Evolutionary conservation across 2,329 filamentous ascomycete species (phyloP).

Genomic region (Coleophoma cylindrospora): DNA sequence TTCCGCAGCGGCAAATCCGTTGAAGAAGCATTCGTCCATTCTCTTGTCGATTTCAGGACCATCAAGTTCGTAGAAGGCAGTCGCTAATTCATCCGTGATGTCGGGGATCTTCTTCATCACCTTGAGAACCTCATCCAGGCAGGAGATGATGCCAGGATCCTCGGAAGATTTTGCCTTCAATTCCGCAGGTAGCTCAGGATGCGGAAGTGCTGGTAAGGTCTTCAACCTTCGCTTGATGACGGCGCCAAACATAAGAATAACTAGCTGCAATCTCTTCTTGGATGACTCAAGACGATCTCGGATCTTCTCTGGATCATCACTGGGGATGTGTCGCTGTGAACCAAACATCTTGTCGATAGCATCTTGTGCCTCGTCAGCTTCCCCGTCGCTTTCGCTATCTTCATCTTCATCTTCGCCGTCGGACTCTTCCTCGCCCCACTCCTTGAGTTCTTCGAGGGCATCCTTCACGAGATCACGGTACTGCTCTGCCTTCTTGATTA

Average conservation of each 20-base stretch:
- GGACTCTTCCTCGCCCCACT: slow-evolving; percentile 74
- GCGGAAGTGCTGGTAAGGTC: slow-evolving; percentile 42
- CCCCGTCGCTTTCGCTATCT: slow-evolving; percentile 34
- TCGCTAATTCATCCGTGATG: slow-evolving; percentile 64
- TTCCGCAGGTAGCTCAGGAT: slow-evolving; percentile 28
- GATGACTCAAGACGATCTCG: slow-evolving; percentile 60
- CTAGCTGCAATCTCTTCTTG: slow-evolving; percentile 60
- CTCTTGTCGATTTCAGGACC: slow-evolving; percentile 49
- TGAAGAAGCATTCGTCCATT: slow-evolving; percentile 55
- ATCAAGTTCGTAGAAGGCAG: slow-evolving; percentile 67
- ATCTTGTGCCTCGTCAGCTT: slow-evolving; percentile 42
- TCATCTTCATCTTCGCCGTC: slow-evolving; percentile 54
- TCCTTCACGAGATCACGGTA: slow-evolving; percentile 74
- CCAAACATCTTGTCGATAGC: slow-evolving; percentile 66
- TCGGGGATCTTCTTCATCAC: slow-evolving; percentile 58
- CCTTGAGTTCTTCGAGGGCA: slow-evolving; percentile 78
- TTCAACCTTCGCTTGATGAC: slow-evolving; percentile 66
- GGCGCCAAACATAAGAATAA: slow-evolving; percentile 64
- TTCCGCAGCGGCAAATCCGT: slow-evolving; percentile 51
- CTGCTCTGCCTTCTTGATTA: slow-evolving; percentile 67
- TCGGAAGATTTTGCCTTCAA: slow-evolving; percentile 8
- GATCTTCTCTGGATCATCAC: slow-evolving; percentile 58
- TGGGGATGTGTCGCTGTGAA: slow-evolving; percentile 54
- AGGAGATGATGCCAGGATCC: slow-evolving; percentile 21
- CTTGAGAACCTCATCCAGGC: slow-evolving; percentile 51